phyloP scores from a whole-genome alignment of 202 grass and related monocot genomes.

The Eragrostis tef region DNA sequence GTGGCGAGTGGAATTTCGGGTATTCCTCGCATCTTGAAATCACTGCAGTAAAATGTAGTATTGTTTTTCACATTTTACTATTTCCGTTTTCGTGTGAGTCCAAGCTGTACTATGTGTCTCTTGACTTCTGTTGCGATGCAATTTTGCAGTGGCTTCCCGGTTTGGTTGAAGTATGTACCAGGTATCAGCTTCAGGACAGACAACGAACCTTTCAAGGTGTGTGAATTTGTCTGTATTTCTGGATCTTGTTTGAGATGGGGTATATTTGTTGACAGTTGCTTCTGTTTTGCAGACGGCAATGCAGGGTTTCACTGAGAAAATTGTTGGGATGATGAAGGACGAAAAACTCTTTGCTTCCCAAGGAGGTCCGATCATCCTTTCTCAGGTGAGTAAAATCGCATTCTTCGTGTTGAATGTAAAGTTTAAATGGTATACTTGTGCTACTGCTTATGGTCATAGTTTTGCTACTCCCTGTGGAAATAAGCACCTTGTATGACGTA shows the following conservation, averaged over 20 bases:
- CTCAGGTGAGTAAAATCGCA: conserved; percentile 67
- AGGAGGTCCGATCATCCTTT: conserved; percentile 96
- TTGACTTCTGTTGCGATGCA: conserved; percentile 28
- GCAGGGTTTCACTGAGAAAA: conserved; percentile 95
- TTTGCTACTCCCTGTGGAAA: neutral
- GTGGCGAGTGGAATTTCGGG: conserved; percentile 99
- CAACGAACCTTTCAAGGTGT: conserved; percentile 94
- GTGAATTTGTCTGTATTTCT: conserved; percentile 39
- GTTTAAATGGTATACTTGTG: neutral
- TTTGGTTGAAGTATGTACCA: conserved; percentile 98
- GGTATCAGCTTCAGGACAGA: conserved; percentile 99
- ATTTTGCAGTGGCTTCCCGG: conserved; percentile 83
- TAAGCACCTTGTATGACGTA: neutral
- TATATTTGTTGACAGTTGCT: neutral
- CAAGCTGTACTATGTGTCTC: conserved; percentile 9
- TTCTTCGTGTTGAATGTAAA: conserved; percentile 1
- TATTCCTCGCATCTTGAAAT: conserved; percentile 46
- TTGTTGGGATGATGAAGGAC: conserved; percentile 89
- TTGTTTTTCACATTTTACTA: conserved; percentile 3
- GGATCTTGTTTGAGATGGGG: conserved; percentile 30
- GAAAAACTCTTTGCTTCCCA: conserved; percentile 93
- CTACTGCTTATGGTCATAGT: neutral
- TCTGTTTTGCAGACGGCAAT: conserved; percentile 74
- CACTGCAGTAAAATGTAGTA: neutral
- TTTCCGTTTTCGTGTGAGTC: conserved; percentile 33